phyloP scores from a whole-genome alignment of 169 alveolate species.

The Neospora caninum region DNA sequence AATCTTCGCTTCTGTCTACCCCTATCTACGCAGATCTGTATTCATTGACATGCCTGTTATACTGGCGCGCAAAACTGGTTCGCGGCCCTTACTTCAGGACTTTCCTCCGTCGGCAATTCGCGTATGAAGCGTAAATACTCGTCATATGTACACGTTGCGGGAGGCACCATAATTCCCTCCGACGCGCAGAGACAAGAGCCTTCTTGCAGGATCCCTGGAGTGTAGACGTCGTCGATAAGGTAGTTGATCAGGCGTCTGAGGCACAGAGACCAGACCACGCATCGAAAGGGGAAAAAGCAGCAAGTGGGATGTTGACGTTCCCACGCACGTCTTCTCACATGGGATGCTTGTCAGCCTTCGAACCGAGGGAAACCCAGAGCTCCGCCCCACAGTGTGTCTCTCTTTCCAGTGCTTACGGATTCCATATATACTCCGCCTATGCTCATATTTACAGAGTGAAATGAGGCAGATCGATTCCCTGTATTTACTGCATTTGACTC shows the following conservation, averaged over 20 bases:
- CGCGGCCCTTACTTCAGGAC: slow-evolving; percentile 82
- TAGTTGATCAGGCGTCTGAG: slow-evolving; percentile 75
- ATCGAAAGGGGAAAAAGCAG: background rate
- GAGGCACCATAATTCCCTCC: slow-evolving; percentile 83
- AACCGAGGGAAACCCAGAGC: no score
- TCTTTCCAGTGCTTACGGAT: no score
- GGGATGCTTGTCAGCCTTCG: no score
- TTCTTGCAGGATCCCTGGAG: slow-evolving; percentile 86
- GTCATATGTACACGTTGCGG: slow-evolving; percentile 80
- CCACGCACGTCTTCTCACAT: no score
- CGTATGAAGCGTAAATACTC: slow-evolving; percentile 83
- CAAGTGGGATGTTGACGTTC: background rate
- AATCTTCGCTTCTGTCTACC: background rate
- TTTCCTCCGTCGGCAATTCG: slow-evolving; percentile 82
- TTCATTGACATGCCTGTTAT: no score
- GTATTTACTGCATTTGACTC: no score
- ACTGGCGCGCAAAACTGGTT: background rate
- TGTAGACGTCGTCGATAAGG: slow-evolving; percentile 87
- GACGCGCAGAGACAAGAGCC: slow-evolving; percentile 82
- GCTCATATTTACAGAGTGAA: no score
- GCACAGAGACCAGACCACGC: background rate
- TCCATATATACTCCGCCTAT: no score
- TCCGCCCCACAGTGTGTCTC: no score
- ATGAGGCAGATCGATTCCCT: no score
- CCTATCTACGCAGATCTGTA: background rate